Evolutionary conservation across 345 rosid species (phyloP), one percentile per base, ranked within the genome.

Genomic region (Lepidium sativum): DNA sequence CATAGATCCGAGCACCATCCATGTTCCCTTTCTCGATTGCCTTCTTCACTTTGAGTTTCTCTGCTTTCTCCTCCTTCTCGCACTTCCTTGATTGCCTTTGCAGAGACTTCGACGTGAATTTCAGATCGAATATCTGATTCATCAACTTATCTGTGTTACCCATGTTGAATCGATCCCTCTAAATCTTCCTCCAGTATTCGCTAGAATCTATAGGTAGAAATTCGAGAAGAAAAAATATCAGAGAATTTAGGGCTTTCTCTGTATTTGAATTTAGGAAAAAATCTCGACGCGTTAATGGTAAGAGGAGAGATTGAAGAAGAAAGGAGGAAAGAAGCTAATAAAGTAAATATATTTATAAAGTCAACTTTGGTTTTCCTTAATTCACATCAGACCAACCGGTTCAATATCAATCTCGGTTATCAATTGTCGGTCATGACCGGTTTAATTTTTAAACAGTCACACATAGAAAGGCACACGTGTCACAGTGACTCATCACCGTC

Each of bases 1-100:
- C 97, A 54, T 94, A 94, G 91, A 94, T 90, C 75, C 99, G 82
- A 37, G 91, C 99, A 12, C 99, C 99, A 61, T 94, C 99, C 96
- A 90, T 83, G 72, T 94, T 94, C 1, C 99, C 99, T 37, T 90
- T 94, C 85, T 94, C 97, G 67, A 90, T 94, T 54, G 99, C 99
- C 79, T 94, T 94, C 82, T 94, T 90, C 31, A 90, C 92, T 79
- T 90, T 94, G 65, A 94, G 68, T 64, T 90, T 90, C 85, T 90
- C 99, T n/a, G 90, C 62, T 37, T 94, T 94, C 90, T 90, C 99
- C 8, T 90, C 97, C 83, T 94, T 94, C 88, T 94, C 99, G 83
- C 99, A 94, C 80, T 94, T 94, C 68, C 87, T 71, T 16, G 92
- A 71, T 67, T 94, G 97, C 49, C 96, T 77, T 60, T 94, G 99